phyloP scores from a whole-genome alignment of 2,329 filamentous ascomycete genomes.

The Arthrocladium fulminans region DNA sequence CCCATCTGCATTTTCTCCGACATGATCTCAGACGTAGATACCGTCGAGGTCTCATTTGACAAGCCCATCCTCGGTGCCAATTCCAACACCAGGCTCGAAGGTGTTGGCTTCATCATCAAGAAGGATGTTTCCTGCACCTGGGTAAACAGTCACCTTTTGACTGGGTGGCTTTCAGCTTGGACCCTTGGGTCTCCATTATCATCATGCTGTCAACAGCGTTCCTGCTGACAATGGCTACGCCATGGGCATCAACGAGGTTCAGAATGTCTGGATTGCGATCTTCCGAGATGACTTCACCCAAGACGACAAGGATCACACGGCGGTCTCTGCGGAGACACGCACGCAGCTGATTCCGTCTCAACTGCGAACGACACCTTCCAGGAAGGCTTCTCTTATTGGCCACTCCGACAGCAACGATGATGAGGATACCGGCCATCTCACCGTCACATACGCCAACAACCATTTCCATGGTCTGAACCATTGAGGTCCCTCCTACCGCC shows the following conservation, averaged over 20 bases:
- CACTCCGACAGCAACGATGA: slow-evolving; percentile 24
- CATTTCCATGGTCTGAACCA: neutral
- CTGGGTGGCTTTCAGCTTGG: too few species aligned
- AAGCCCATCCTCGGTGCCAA: neutral
- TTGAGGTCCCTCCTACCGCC: neutral
- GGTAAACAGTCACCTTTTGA: too few species aligned
- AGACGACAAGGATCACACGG: neutral
- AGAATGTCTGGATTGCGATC: slow-evolving; percentile 26
- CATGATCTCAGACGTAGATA: neutral
- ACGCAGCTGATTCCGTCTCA: slow-evolving; percentile 38
- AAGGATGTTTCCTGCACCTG: too few species aligned
- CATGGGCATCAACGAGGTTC: slow-evolving; percentile 25
- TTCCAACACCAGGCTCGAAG: neutral
- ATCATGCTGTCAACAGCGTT: neutral
- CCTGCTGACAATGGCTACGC: neutral
- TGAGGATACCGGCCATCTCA: slow-evolving; percentile 24
- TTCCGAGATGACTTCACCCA: neutral
- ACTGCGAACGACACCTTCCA: slow-evolving; percentile 38
- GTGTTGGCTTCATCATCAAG: neutral
- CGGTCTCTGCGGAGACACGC: slow-evolving; percentile 31
- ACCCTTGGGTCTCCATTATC: neutral
- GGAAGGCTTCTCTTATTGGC: slow-evolving; percentile 24
- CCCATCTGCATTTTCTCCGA: neutral
- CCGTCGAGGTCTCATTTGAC: neutral
- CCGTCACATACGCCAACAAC: slow-evolving; percentile 16